Evolutionary conservation across 306 rosid genomes (phyloP).

Genomic region (Aeschynomene evenia): DNA sequence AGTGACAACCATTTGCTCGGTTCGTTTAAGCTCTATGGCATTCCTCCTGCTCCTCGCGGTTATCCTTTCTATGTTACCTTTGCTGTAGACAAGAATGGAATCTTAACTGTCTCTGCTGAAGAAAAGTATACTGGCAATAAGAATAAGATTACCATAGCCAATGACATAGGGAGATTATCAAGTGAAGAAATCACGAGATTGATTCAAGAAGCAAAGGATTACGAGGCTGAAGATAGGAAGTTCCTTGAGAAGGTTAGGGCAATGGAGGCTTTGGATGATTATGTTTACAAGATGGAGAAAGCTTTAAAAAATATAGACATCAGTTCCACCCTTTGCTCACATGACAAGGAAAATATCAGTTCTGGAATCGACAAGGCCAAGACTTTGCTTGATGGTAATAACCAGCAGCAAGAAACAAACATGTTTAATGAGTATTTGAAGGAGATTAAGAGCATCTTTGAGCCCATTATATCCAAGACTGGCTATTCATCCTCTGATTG

Average conservation of each 20-base stretch:
- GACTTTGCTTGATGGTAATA: constrained; percentile 28
- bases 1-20: constrained; percentile 49
- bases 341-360: constrained; percentile 34
- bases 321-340: background rate
- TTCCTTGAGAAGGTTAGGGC: constrained; percentile 31
- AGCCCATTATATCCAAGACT: background rate
- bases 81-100: constrained; percentile 44
- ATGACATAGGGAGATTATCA: constrained; percentile 39
- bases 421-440: constrained; percentile 13
- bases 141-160: constrained; percentile 26
- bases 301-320: constrained; percentile 28
- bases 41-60: constrained; percentile 52
- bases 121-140: background rate
- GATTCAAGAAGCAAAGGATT: constrained; percentile 45
- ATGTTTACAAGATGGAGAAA: constrained; percentile 32
- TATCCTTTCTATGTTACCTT: constrained; percentile 38
- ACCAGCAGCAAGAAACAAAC: background rate
- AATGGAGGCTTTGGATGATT: constrained; percentile 40
- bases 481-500: background rate
- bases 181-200: constrained; percentile 33
- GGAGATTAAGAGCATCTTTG: constrained; percentile 37
- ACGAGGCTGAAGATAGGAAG: constrained; percentile 42
- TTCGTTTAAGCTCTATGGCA: constrained; percentile 19
- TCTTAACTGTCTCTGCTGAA: background rate
- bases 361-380: constrained; percentile 26